Evolutionary conservation across 768 basidiomycete species (phyloP).

Genomic region (Melanogaster broomeanus): DNA sequence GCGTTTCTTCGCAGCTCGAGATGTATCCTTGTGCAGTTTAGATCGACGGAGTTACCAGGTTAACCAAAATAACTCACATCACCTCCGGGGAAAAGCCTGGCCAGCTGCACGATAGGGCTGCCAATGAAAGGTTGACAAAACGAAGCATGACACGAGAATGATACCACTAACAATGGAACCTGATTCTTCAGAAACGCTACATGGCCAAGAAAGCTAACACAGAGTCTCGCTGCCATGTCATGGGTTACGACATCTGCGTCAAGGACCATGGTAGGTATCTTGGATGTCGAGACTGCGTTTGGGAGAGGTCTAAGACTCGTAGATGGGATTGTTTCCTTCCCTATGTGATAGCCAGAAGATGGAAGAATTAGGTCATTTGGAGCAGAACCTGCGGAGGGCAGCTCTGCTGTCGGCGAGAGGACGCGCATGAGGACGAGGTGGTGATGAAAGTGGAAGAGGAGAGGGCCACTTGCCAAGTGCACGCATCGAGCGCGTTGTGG

Average conservation of each 20-base stretch:
- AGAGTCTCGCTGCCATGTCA: conserved; percentile 62
- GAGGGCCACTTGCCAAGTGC: neutral
- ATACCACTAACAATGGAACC: conserved; percentile 66
- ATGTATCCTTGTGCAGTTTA: conserved; percentile 34
- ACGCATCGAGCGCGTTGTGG: conserved; percentile 1
- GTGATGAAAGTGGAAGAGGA: neutral
- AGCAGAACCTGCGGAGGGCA: neutral
- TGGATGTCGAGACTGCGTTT: conserved; percentile 1
- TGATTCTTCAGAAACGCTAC: conserved; percentile 79
- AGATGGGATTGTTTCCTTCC: neutral
- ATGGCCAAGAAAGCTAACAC: conserved; percentile 64
- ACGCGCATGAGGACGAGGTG: neutral
- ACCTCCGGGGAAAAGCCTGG: conserved; percentile 49
- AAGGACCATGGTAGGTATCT: conserved; percentile 45
- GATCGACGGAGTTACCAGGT: neutral
- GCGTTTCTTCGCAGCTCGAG: conserved; percentile 58
- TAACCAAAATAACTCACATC: conserved; percentile 36
- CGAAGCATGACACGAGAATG: neutral
- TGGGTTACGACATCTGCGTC: conserved; percentile 55
- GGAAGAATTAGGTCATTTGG: neutral
- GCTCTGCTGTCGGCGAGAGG: neutral
- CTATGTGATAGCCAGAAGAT: neutral
- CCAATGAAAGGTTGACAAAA: neutral
- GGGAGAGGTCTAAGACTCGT: neutral
- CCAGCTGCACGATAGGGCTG: conserved; percentile 69